Percentiles rank a stretch among this genome's conserved stretches.
Evolutionary conservation across 1,284 basidiomycete genomes (phyloP).

Genomic region (Violaceomyces palustris): DNA sequence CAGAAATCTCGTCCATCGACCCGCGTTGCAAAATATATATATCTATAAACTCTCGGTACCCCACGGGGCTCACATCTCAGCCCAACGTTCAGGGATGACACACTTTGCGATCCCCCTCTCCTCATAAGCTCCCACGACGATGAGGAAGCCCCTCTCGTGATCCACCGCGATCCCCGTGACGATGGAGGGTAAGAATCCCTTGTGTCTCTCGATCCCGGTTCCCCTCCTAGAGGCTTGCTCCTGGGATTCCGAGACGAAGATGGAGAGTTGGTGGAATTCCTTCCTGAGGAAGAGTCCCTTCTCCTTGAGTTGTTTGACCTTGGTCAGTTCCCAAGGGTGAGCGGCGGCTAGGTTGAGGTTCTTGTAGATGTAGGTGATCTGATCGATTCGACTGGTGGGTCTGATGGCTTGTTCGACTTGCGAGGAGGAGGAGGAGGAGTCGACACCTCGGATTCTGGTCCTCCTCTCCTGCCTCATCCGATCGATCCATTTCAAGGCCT

Average conservation of each 20-base stretch:
- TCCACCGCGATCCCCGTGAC: slow-evolving; percentile 35
- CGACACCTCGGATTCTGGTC: slow-evolving; percentile 12
- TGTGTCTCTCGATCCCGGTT: slow-evolving; percentile 4
- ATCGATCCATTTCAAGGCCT: slow-evolving; percentile 18
- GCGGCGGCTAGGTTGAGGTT: slow-evolving; percentile 18
- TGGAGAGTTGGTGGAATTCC: slow-evolving; percentile 23
- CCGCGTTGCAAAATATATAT: no score
- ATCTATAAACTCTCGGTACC: no score
- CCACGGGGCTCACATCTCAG: no score
- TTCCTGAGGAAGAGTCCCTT: slow-evolving; percentile 22
- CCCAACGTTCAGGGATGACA: slow-evolving; percentile 17
- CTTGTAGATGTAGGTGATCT: slow-evolving; percentile 27
- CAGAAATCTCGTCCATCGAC: no score
- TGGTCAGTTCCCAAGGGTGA: slow-evolving; percentile 28
- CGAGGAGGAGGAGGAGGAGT: background rate
- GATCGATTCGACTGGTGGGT: slow-evolving; percentile 20
- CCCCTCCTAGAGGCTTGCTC: slow-evolving; percentile 13
- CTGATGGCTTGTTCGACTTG: slow-evolving; percentile 8
- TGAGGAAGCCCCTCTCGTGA: slow-evolving; percentile 13
- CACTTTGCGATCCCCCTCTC: slow-evolving; percentile 33
- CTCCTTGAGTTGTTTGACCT: slow-evolving; percentile 15
- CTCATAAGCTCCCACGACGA: slow-evolving; percentile 32
- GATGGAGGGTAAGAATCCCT: slow-evolving; percentile 28
- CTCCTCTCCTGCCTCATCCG: slow-evolving; percentile 11
- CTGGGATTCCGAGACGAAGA: slow-evolving; percentile 18